Conservation (phyloP, 768 basidiomycete species). For the Clathrus columnatus region DNA sequence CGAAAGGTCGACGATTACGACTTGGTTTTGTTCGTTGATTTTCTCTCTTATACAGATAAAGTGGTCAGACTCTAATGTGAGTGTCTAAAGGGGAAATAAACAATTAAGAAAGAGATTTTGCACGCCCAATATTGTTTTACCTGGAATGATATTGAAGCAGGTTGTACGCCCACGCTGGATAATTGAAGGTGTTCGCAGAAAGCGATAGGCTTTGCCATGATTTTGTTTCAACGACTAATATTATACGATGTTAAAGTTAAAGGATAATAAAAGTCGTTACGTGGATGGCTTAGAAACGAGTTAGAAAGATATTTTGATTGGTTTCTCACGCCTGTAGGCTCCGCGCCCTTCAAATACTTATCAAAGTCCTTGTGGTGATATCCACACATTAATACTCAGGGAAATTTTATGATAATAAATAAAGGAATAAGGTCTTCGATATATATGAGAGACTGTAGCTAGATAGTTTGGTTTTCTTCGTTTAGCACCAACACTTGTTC, state of each 20-base stretch:
- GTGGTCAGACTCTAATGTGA: constrained; percentile 95
- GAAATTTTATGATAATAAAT: no score
- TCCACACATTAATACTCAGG: no score
- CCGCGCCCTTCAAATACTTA: not conserved
- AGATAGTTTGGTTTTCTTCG: constrained; percentile 40
- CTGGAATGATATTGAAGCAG: constrained; percentile 95
- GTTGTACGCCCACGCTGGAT: constrained; percentile 92
- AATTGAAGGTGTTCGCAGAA: constrained; percentile 92
- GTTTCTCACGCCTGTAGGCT: not conserved
- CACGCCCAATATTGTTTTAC: constrained; percentile 32
- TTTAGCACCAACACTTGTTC: constrained; percentile 61
- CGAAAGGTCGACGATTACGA: constrained; percentile 96
- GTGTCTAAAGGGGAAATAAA: constrained; percentile 40
- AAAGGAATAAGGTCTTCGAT: no score
- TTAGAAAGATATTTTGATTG: not conserved
- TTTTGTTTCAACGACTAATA: not conserved
- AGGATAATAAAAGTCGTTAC: not conserved
- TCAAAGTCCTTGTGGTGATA: no score
- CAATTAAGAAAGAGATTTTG: not conserved
- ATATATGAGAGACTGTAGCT: constrained; percentile 19
- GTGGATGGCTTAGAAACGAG: not conserved
- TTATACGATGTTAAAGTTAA: not conserved
- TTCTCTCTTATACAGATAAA: constrained; percentile 98
- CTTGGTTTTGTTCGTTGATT: constrained; percentile 90
- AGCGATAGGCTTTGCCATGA: constrained; percentile 59